phyloP scores from a whole-genome alignment of 2,329 filamentous ascomycete genomes.

The Xylariaceae sp. region DNA sequence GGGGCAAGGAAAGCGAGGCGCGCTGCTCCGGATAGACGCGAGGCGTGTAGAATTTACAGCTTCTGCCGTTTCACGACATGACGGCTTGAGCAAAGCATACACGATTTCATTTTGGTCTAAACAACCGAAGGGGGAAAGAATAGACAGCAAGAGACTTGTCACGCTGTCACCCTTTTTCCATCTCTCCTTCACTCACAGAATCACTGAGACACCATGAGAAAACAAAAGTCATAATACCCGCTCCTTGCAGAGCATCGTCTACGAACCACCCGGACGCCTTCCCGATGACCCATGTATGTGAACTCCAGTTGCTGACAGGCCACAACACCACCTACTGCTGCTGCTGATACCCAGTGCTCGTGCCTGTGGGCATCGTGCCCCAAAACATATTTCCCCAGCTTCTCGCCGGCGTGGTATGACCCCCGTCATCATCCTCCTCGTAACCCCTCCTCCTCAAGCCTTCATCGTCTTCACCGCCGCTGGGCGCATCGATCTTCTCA shows the following conservation, averaged over 20 bases:
- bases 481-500: slow-evolving; percentile 79
- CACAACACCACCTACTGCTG: too few relatives aligned
- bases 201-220: slow-evolving; percentile 6
- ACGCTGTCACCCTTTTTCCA: too few relatives aligned
- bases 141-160: slow-evolving; percentile 1
- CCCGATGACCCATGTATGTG: slow-evolving; percentile 9
- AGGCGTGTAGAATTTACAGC: too few relatives aligned
- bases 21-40: too few relatives aligned
- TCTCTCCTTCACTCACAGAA: too few relatives aligned
- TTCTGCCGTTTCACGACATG: too few relatives aligned
- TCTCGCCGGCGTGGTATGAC: background rate
- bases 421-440: slow-evolving; percentile 8
- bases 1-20: too few relatives aligned
- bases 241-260: slow-evolving; percentile 14
- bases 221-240: slow-evolving; percentile 7
- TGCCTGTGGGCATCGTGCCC: slow-evolving; percentile 20
- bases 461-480: slow-evolving; percentile 52
- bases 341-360: slow-evolving; percentile 25
- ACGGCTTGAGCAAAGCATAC: too few relatives aligned
- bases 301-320: background rate
- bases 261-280: slow-evolving; percentile 11
- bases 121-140: background rate
- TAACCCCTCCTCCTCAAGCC: slow-evolving; percentile 29
- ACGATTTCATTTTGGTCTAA: too few relatives aligned
- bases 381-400: slow-evolving; percentile 25